Conservation (phyloP, 2,329 filamentous ascomycete genomes). For the Botrytis medusae region DNA sequence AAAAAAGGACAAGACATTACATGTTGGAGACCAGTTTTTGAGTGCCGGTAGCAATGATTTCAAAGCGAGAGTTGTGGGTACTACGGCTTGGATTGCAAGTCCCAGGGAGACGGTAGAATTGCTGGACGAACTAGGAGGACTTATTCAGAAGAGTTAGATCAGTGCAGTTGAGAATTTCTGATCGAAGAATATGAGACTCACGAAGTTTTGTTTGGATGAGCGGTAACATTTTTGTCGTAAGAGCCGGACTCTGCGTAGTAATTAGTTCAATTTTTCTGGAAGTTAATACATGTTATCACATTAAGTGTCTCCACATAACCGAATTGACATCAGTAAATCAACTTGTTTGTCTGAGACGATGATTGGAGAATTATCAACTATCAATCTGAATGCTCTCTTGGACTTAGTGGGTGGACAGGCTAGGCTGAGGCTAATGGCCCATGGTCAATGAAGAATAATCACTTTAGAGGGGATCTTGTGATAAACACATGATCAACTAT, state of each 20-base stretch:
- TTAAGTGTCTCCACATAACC: background rate
- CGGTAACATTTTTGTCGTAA: background rate
- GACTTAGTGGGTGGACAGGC: background rate
- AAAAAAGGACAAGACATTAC: conserved; percentile 75
- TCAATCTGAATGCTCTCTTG: background rate
- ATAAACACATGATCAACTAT: background rate
- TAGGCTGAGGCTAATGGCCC: background rate
- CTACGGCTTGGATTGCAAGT: conserved; percentile 95
- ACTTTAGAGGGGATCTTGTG: background rate
- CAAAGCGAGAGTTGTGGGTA: conserved; percentile 87
- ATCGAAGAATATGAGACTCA: background rate
- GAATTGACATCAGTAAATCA: background rate
- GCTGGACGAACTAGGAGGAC: conserved; percentile 73
- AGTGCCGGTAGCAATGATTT: conserved; percentile 97
- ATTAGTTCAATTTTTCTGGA: background rate
- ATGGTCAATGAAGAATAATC: background rate
- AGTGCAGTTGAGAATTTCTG: background rate
- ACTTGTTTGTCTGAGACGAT: background rate
- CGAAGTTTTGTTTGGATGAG: background rate
- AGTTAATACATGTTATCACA: background rate
- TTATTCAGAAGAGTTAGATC: conserved; percentile 39
- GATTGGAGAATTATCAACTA: background rate
- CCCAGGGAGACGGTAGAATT: conserved; percentile 87
- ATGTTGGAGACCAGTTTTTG: conserved; percentile 96
- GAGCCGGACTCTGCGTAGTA: background rate